Conservation (phyloP, 139 green algal species). For the Gonium pectorale region DNA sequence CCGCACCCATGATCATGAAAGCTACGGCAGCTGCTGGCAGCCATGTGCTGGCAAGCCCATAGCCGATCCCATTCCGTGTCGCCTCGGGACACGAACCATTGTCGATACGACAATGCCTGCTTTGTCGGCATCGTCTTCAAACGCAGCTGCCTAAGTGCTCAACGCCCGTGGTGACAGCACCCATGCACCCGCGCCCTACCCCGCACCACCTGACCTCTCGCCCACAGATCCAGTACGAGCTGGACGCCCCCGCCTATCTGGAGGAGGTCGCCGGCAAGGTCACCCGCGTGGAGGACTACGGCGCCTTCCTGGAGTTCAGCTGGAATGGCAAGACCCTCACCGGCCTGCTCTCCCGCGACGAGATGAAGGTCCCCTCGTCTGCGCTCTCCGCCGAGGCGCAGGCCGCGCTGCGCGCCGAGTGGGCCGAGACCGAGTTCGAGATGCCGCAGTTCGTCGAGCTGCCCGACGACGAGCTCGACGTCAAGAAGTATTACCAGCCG, state of each 20-base stretch:
- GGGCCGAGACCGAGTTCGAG: slow-evolving; percentile 36
- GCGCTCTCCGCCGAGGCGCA: slow-evolving; percentile 25
- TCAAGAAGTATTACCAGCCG: slow-evolving; percentile 46
- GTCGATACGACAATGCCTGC: too few relatives aligned
- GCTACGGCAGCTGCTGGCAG: too few relatives aligned
- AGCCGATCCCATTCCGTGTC: too few relatives aligned
- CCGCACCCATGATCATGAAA: too few relatives aligned
- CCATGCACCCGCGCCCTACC: too few relatives aligned
- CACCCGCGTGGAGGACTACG: slow-evolving; percentile 54
- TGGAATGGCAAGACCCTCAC: slow-evolving; percentile 47
- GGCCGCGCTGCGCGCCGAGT: slow-evolving; percentile 19
- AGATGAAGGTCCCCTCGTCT: slow-evolving; percentile 40
- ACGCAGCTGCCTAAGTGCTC: too few relatives aligned
- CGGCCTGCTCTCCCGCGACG: slow-evolving; percentile 37
- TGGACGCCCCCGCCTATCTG: slow-evolving; percentile 36
- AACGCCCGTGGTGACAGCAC: too few relatives aligned
- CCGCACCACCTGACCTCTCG: too few relatives aligned
- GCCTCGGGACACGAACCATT: too few relatives aligned
- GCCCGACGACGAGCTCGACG: slow-evolving; percentile 24
- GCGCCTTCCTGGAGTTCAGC: slow-evolving; percentile 52
- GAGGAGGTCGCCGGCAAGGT: slow-evolving; percentile 55
- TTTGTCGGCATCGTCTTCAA: too few relatives aligned
- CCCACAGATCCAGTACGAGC: slow-evolving; percentile 31
- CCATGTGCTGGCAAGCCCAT: too few relatives aligned
- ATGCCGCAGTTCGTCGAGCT: slow-evolving; percentile 26